Conservation (phyloP, 176 grass and related monocot species). For the Cymbopogon citratus region DNA sequence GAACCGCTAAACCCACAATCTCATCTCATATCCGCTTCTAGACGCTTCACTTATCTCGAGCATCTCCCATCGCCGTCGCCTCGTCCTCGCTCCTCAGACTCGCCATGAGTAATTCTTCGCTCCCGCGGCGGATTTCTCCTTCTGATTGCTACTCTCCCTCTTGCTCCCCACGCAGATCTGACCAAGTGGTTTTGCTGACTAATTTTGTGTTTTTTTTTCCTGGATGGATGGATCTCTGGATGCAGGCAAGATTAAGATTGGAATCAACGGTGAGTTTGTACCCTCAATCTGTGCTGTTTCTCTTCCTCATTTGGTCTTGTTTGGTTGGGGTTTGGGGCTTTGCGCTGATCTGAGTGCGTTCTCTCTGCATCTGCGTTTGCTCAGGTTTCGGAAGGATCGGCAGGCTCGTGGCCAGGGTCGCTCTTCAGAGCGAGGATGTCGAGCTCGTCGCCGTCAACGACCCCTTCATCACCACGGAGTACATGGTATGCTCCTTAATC, state of each 20-base stretch:
- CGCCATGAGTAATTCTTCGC: conserved; percentile 34
- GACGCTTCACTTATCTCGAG: not conserved
- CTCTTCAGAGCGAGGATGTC: conserved; percentile 65
- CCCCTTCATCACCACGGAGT: conserved; percentile 64
- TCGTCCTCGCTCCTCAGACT: not conserved
- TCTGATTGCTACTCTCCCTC: not conserved
- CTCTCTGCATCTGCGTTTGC: not conserved
- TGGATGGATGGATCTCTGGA: not conserved
- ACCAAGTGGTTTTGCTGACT: not conserved
- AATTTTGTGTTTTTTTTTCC: not conserved
- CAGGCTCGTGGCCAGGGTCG: conserved; percentile 63
- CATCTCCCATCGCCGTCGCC: not conserved
- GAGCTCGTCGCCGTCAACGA: conserved; percentile 73
- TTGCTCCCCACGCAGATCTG: not conserved
- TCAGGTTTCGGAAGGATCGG: conserved; percentile 77
- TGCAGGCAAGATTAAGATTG: conserved; percentile 62
- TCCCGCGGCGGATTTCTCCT: not conserved
- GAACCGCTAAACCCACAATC: too few relatives aligned
- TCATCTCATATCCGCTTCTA: not conserved
- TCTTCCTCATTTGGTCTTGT: not conserved
- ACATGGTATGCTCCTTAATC: conserved; percentile 50
- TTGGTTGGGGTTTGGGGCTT: not conserved
- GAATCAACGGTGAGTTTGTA: conserved; percentile 51
- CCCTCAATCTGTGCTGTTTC: not conserved
- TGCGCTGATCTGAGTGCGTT: not conserved